Conservation (phyloP, 495 filamentous ascomycete species). For the Amorphotheca resinae region DNA sequence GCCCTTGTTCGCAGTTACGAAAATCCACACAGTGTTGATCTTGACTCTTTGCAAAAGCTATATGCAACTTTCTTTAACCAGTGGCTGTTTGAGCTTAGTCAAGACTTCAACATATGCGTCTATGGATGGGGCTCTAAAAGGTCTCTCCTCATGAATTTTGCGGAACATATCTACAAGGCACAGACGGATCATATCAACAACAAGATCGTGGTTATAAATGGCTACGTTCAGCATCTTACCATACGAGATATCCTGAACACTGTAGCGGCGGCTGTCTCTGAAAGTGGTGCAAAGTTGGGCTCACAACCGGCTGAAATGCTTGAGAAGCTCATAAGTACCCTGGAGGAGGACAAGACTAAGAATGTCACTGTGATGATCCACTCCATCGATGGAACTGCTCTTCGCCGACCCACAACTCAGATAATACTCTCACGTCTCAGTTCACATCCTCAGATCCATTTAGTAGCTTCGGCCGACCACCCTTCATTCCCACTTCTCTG, state of each 20-base stretch:
- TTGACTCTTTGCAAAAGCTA: constrained; percentile 55
- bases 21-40: constrained; percentile 62
- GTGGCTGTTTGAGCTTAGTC: constrained; percentile 82
- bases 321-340: constrained; percentile 45
- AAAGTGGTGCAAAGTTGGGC: constrained; percentile 35
- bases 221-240: constrained; percentile 65
- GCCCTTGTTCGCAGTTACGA: constrained; percentile 49
- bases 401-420: constrained; percentile 60
- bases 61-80: constrained; percentile 77
- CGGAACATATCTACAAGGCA: constrained; percentile 48
- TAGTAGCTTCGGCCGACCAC: constrained; percentile 75
- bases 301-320: constrained; percentile 47
- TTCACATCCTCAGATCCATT: constrained; percentile 56
- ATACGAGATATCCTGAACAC: constrained; percentile 69
- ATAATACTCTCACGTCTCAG: constrained; percentile 63
- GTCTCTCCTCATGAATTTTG: constrained; percentile 62
- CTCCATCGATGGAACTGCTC: constrained; percentile 66
- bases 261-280: constrained; percentile 52
- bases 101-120: constrained; percentile 82
- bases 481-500: constrained; percentile 80
- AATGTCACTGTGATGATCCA: constrained; percentile 63
- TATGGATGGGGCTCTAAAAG: constrained; percentile 91
- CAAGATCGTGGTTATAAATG: constrained; percentile 76
- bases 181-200: constrained; percentile 23
- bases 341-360: constrained; percentile 35